Evolutionary conservation across 1,284 basidiomycete genomes (phyloP), one percentile per base, ranked within the genome.

Genomic region (Austroboletus rostrupii): DNA sequence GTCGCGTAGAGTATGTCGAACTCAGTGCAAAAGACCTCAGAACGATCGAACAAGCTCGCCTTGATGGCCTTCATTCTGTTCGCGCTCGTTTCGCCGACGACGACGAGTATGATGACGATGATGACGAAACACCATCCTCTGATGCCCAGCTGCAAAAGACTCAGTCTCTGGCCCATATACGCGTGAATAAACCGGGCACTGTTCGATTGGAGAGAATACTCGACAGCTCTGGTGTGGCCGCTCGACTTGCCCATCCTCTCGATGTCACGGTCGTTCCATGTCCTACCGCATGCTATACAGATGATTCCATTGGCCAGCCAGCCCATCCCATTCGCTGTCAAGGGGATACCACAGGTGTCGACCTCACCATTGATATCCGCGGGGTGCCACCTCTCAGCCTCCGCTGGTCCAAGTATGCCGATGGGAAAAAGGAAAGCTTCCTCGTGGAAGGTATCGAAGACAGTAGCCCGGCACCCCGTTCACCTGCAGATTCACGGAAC

Each of bases 361-460:
- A 84, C 51, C 71, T 90, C 43, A 74, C 73, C 49, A 84, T 93
- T 59, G 76, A 84, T 51, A 84, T 90, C 8, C 75, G 75, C 52
- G 92, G 92, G 8, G 84, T 92, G 1, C 85, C 90, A 19, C 87
- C 91, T 5, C 75, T 94, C 54, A 86, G 81, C 59, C 74, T 92
- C 43, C 77, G 80, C 36, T 94, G 90, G 89, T 77, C 79, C 60
- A 83, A 83, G 61, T 78, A 83, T 39, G 69, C 83, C 50, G 78
- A 85, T 59, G 78, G 80, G 37, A 73, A 74, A 51, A 72, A 73
- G 45, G 85, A 91, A 59, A 72, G 79, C 39, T 90, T 88, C 50
- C 71, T 86, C 26, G 87, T 93, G 11, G 90, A 93, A 64, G 90
- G 90, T 2, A 92, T 94, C 48, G 87, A 92, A 64, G 81, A 79